A percentile compares a stretch with the other conserved stretches of the same genome.
These are phyloP conservation scores for Monosporozyma aerobia DNA, from an alignment of 805 yeast genomes.

Conservation along the genomic window DNA sequence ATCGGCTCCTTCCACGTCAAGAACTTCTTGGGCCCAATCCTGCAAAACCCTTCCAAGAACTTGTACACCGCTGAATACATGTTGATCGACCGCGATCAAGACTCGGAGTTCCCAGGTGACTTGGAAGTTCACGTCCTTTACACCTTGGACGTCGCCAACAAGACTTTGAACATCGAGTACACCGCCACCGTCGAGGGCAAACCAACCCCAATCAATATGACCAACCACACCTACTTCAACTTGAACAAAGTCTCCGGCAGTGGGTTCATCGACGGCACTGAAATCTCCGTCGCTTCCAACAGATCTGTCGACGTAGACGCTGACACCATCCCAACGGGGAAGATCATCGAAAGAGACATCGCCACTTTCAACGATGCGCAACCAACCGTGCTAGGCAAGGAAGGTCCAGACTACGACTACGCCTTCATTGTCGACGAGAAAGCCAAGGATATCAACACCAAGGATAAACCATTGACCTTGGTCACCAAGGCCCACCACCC, in stretches of 20 bases:
- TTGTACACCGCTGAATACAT: conserved; percentile 31
- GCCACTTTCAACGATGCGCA: conserved; percentile 17
- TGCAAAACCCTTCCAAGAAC: conserved; percentile 25
- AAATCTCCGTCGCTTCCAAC: conserved; percentile 32
- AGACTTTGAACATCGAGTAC: conserved; percentile 41
- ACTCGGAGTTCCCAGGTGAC: conserved; percentile 55
- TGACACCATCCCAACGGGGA: conserved; percentile 40
- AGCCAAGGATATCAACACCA: conserved; percentile 9
- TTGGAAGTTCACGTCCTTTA: conserved; percentile 40
- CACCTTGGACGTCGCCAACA: conserved; percentile 29
- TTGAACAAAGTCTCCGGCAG: conserved; percentile 28
- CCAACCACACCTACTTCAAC: conserved; percentile 59
- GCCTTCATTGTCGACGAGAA: conserved; percentile 36
- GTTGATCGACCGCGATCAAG: conserved; percentile 37
- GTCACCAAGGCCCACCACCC: conserved; percentile 40
- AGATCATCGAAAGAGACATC: conserved; percentile 22
- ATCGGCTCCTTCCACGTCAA: conserved; percentile 41
- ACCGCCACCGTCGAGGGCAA: conserved; percentile 26
- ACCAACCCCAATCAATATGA: conserved; percentile 45
- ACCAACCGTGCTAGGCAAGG: conserved; percentile 23
- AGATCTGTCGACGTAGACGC: conserved; percentile 36
- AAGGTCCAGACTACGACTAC: conserved; percentile 35
- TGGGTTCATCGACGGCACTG: conserved; percentile 32
- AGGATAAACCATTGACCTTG: conserved; percentile 34
- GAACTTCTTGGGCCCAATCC: conserved; percentile 46